These are phyloP conservation scores for Excoecaria agallocha DNA, from an alignment of 345 rosid genomes.

Conservation along the genomic window DNA sequence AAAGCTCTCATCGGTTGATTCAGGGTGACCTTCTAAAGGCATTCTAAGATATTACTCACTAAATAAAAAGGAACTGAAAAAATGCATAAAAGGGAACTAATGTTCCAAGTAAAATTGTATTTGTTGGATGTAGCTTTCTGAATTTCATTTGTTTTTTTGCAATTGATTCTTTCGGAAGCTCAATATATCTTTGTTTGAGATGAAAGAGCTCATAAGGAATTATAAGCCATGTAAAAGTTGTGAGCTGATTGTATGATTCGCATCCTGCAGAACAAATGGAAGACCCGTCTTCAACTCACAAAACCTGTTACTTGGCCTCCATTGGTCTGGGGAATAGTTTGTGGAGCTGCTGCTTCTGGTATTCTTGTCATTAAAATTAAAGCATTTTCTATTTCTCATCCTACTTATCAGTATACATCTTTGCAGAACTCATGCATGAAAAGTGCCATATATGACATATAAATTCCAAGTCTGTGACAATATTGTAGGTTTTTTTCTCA, in stretches of 20 bases:
- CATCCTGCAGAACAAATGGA: conserved; percentile 82
- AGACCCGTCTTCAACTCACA: conserved; percentile 93
- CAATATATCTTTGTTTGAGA: background rate
- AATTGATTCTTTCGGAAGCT: background rate
- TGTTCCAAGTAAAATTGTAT: background rate
- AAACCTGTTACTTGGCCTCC: conserved; percentile 99
- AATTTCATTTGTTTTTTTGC: background rate
- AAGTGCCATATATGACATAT: background rate
- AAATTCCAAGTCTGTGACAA: background rate
- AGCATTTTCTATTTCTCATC: background rate
- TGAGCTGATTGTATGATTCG: conserved; percentile 6
- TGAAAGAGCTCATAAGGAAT: conserved; percentile 1
- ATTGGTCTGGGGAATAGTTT: conserved; percentile 87
- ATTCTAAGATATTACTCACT: background rate
- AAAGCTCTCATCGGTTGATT: background rate
- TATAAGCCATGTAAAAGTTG: background rate
- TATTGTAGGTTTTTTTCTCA: background rate
- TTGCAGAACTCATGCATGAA: background rate
- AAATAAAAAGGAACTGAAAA: background rate
- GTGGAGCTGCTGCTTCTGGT: conserved; percentile 99
- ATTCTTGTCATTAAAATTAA: conserved; percentile 10
- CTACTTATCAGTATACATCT: background rate
- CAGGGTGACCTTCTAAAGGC: background rate
- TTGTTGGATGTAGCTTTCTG: background rate
- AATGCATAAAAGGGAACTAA: background rate